A percentile compares a stretch with the other conserved stretches of the same genome.
Conservation (phyloP, 305 asterid species). For the Fraxinus angustifolia region DNA sequence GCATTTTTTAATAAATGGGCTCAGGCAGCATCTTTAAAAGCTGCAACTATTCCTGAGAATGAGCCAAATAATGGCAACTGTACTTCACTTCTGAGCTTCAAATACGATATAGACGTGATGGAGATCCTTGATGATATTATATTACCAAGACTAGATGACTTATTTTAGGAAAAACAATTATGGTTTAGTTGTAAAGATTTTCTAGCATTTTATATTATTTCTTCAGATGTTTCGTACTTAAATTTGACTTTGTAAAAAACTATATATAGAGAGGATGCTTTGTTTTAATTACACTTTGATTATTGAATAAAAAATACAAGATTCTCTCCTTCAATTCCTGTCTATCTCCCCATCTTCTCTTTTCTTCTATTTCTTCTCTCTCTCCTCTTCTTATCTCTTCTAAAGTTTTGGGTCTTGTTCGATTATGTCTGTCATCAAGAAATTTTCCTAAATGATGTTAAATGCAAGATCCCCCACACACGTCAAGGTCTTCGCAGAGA, state of each 20-base stretch:
- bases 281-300: neutral
- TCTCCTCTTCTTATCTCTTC: neutral
- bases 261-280: neutral
- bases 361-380: neutral
- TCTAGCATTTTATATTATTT: neutral
- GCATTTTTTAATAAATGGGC: neutral
- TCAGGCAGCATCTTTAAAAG: neutral
- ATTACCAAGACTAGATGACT: neutral
- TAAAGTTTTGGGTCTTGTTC: neutral
- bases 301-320: neutral
- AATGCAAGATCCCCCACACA: conserved; percentile 1
- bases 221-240: neutral
- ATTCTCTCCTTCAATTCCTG: neutral
- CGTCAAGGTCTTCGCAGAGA: conserved; percentile 12
- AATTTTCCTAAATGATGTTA: conserved; percentile 4
- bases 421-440: neutral
- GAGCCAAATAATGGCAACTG: neutral
- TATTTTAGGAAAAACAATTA: neutral
- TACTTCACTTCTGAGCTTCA: neutral
- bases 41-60: neutral
- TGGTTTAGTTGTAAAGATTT: neutral
- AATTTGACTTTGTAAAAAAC: neutral
- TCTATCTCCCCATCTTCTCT: neutral
- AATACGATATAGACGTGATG: neutral
- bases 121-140: neutral